Evolutionary conservation across 768 basidiomycete species (phyloP).

Genomic region (Phanerodontia chrysosporium): DNA sequence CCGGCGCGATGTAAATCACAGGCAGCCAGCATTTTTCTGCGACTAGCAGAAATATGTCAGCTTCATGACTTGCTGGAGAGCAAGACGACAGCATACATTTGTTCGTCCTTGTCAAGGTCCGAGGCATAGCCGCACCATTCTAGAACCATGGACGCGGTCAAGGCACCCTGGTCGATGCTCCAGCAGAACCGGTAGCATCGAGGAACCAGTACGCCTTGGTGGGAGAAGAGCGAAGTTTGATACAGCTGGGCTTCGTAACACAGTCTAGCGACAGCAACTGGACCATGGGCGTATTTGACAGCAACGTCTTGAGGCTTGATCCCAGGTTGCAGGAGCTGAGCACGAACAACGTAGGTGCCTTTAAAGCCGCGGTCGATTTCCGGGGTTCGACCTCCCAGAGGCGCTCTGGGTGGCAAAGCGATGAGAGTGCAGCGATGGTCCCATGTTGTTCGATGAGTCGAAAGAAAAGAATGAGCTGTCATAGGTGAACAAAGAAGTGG

Average conservation of each 20-base stretch:
- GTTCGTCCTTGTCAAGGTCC: not conserved
- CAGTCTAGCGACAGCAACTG: conserved; percentile 23
- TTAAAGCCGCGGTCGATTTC: too few species aligned
- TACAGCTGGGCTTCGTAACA: conserved; percentile 33
- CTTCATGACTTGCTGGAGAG: conserved; percentile 1
- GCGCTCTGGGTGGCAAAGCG: not conserved
- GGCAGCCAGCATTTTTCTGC: conserved; percentile 28
- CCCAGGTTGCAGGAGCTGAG: not conserved
- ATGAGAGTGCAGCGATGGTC: not conserved
- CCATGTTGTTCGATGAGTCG: not conserved
- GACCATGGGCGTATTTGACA: conserved; percentile 32
- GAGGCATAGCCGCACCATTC: conserved; percentile 29
- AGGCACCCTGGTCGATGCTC: conserved; percentile 13
- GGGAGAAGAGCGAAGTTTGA: conserved; percentile 24
- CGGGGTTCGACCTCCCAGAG: too few species aligned
- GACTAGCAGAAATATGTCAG: conserved; percentile 20
- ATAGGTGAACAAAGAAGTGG: not conserved
- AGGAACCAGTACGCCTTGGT: conserved; percentile 38
- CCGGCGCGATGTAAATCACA: conserved; percentile 35
- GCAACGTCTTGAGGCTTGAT: conserved; percentile 17
- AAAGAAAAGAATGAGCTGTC: not conserved
- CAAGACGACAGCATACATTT: not conserved
- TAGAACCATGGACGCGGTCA: conserved; percentile 31
- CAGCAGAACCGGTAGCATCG: conserved; percentile 34
- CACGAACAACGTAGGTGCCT: not conserved